Evolutionary conservation across 371 early-diverging fungal genomes (phyloP), one percentile per base, ranked within the genome.

Genomic region (Batkoa obscura): DNA sequence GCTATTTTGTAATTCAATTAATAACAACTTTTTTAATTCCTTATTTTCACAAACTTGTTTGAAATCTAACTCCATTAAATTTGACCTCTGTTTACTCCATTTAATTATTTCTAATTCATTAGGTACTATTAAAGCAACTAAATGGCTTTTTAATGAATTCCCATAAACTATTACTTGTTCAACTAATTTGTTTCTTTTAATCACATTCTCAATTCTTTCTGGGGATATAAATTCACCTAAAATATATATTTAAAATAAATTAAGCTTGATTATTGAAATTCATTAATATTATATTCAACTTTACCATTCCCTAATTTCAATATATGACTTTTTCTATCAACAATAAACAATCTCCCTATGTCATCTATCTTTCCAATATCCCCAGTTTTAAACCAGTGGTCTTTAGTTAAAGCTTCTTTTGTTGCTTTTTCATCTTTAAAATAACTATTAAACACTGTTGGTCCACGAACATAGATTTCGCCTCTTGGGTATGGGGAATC

Each of bases 201-300:
- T 81, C 23, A 86, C 58, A 23, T 55, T 62, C 46, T 72, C 69
- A 36, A 72, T 78, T 65, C 91, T 95, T 65, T 99, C 99, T 2
- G 97, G 98, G 0, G 95, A 93, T 61, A 99, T 80, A 71, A 96
- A 98, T 72, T 99, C 99, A 47, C 96, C 96, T 65, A 23, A 23
- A 23, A 23, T 23, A 23, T 23, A 23, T 23, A 23, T 23, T 23
- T 23, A 23, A 23, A 23, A 23, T 23, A 23, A 23, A 23, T 23
- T 23, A 23, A 23, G 23, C 23, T 23, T 23, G 23, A 23, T 23
- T 23, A 23, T 23, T 23, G 23, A 23, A 23, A 23, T 23, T 23
- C 23, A 23, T 23, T 23, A 23, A 23, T 23, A 23, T 23, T 23
- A 23, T 23, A 23, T 23, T 23, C 23, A 23, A 23, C 23, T 23